Evolutionary conservation across 257 asterid genomes (phyloP), one percentile per base, ranked within the genome.

Genomic region (Anisodus acutangulus): DNA sequence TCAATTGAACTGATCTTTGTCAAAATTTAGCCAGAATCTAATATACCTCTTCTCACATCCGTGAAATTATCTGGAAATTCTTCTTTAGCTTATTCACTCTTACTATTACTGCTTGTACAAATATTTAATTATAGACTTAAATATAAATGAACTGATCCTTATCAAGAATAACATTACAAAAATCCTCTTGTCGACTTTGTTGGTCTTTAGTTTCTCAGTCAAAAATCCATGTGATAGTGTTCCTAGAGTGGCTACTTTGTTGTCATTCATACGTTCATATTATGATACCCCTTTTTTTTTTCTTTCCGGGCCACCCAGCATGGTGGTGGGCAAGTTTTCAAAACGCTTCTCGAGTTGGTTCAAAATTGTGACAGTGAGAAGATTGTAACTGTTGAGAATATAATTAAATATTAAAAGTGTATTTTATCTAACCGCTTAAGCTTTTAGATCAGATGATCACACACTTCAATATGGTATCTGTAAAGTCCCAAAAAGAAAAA

Each of bases 281-380:
- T 57, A 58, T 83, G 69, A 69, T 69, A 79, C 79, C 84, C 84
- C 81, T 72, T 71, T 22, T 22, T 22, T 84, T 74, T 53, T 66
- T 64, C 78, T 54, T 80, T 84, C 54, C 83, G 80, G 85, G 68
- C 76, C 67, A 49, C 86, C 74, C 91, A 94, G 97, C 96, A 91
- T 86, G 97, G 97, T 57, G 98, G 97, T 55, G 97, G 94, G 43
- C 93, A 90, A 87, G 93, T 93, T 84, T 91, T 92, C 91, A 92
- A 83, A 83, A 91, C 95, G 35, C 91, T 94, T 82, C 93, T 90
- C 74, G 85, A 85, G 85, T 86, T 94, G 90, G 88, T 92, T 72
- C 92, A 93, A 87, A 83, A 86, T 87, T 90, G 89, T 79, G 95
- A 92, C 83, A 84, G 91, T 83, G 91, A 91, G 83, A 89, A 72